Evolutionary conservation across 2,329 filamentous ascomycete genomes (phyloP), one percentile per base, ranked within the genome.

Genomic region (Waltergamsia citrina): DNA sequence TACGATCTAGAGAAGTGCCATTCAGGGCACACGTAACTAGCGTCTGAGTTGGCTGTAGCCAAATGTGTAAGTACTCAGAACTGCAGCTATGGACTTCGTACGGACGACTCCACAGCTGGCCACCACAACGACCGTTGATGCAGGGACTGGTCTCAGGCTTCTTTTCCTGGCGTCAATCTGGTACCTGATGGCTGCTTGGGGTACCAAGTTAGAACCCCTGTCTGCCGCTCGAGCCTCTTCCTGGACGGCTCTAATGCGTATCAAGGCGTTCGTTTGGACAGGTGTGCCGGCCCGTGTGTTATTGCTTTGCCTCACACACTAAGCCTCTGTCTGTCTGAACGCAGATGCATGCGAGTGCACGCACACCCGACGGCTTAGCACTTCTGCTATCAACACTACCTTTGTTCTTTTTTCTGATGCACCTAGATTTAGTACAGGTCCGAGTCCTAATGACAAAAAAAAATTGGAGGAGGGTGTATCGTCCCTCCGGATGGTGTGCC

Each of bases 341-440:
- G 27, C 15, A 9, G 27, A 8, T 8, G 15, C 8, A 29, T 29
- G 27, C 27, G 15, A 25, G 23, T n/a, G 23, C 23, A 25, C 23
- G 23, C 23, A 9, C 23, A n/a, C 9, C n/a, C 23, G n/a, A n/a
- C n/a, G 22, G n/a, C 22, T 24, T n/a, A 24, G n/a, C 28, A 17
- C 6, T 6, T 17, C 6, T 17, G 7, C 28, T 17, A 9, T 25
- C 9, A n/a, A 9, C 29, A 24, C 18, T 33, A 19, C 22, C 32
- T 27, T 34, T 34, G 32, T 28, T 34, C 23, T 11, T 32, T 27
- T 26, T 26, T 28, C 23, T 10, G 19, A 24, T 33, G 12, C 31
- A 23, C 25, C 19, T 24, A 8, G 19, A 15, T 33, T 17, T 30
- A 6, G n/a, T n/a, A n/a, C n/a, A n/a, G n/a, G n/a, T n/a, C n/a